These are phyloP conservation scores for Penicillium subrubescens DNA, from an alignment of 495 filamentous ascomycete species.

Conservation along the genomic window DNA sequence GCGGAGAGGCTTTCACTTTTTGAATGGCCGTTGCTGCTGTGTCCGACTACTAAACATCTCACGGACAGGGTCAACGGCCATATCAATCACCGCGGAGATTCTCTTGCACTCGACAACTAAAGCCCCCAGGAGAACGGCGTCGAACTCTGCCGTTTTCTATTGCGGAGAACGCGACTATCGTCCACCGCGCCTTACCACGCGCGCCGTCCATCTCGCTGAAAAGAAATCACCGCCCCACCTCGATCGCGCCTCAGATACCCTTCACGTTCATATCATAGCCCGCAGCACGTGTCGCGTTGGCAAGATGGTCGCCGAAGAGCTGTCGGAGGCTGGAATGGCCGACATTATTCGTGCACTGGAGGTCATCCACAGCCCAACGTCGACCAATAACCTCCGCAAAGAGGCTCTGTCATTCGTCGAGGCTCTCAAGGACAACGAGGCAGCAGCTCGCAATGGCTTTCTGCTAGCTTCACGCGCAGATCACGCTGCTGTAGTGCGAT, in stretches of 20 bases:
- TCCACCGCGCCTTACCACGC: neutral
- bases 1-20: conserved; percentile 17
- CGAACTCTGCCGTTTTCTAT: neutral
- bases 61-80: conserved; percentile 32
- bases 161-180: neutral
- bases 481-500: conserved; percentile 79
- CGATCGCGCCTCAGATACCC: neutral
- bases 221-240: neutral
- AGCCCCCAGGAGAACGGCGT: conserved; percentile 7
- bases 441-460: conserved; percentile 85
- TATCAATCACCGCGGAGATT: conserved; percentile 9
- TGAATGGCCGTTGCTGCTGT: conserved; percentile 34
- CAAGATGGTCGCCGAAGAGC: conserved; percentile 44
- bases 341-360: conserved; percentile 80
- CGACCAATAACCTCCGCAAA: conserved; percentile 79
- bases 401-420: conserved; percentile 85
- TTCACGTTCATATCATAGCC: neutral
- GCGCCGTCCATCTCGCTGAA: neutral
- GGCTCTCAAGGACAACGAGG: conserved; percentile 70
- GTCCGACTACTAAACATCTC: conserved; percentile 27
- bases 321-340: conserved; percentile 46
- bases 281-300: conserved; percentile 13
- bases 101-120: neutral
- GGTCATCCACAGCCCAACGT: conserved; percentile 80
- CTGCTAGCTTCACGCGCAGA: conserved; percentile 70